Percentiles rank a stretch among this genome's conserved stretches.
phyloP scores from a whole-genome alignment of 2,329 filamentous ascomycete genomes.

The Lecanoromycetidae sp. region DNA sequence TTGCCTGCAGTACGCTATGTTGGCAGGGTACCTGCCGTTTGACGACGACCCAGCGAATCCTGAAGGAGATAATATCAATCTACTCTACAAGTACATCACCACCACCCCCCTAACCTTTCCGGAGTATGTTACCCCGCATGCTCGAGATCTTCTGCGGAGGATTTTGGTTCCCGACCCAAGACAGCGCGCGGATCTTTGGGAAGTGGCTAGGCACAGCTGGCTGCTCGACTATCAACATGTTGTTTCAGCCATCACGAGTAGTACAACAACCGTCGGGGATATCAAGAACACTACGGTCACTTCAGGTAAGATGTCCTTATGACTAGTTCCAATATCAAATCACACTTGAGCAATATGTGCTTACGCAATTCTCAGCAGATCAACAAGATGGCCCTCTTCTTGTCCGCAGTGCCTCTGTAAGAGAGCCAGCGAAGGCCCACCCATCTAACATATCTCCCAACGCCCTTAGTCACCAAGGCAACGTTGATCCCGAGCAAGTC shows the following conservation, averaged over 20 bases:
- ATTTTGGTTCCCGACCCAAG: constrained; percentile 92
- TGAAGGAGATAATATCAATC: constrained; percentile 97
- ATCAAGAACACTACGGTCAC: constrained; percentile 68
- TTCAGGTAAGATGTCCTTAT: constrained; percentile 39
- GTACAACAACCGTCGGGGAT: constrained; percentile 74
- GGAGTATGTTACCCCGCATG: constrained; percentile 96
- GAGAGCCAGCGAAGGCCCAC: constrained; percentile 64
- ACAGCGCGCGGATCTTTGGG: constrained; percentile 89
- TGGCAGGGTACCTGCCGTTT: constrained; percentile 93
- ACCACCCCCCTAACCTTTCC: constrained; percentile 94
- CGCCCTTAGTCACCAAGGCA: constrained; percentile 60
- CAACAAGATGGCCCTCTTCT: constrained; percentile 50
- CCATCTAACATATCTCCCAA: constrained; percentile 30
- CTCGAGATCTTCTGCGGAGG: constrained; percentile 77
- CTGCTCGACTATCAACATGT: constrained; percentile 93
- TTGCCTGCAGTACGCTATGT: constrained; percentile 94
- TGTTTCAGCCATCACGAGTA: constrained; percentile 93
- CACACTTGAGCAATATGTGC: background rate
- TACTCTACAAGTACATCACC: constrained; percentile 98
- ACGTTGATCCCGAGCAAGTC: constrained; percentile 53
- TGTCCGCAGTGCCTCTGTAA: constrained; percentile 80
- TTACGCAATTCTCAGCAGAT: constrained; percentile 31
- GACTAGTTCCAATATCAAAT: background rate
- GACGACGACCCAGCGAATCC: constrained; percentile 97
- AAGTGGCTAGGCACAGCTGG: constrained; percentile 97